These are phyloP conservation scores for Cutaneotrichosporon curvatum DNA, from an alignment of 1,284 basidiomycete genomes.

Conservation along the genomic window DNA sequence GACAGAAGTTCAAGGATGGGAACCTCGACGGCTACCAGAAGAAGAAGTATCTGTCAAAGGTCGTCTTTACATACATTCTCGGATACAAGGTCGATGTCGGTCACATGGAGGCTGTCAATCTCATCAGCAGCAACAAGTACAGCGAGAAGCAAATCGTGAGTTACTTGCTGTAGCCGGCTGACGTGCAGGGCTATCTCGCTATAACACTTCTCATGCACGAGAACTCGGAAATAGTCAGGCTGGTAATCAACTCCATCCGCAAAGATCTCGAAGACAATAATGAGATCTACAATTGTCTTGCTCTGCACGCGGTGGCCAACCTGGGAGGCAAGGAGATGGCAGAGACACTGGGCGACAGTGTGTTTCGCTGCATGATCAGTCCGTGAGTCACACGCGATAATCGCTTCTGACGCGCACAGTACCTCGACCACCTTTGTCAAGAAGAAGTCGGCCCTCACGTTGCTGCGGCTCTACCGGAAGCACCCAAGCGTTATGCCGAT, in stretches of 20 bases:
- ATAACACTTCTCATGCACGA: constrained; percentile 97
- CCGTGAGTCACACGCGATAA: constrained; percentile 57
- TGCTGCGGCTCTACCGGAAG: constrained; percentile 89
- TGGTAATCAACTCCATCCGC: constrained; percentile 95
- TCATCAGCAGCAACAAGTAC: constrained; percentile 92
- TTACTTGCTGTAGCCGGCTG: constrained; percentile 7
- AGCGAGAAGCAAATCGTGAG: constrained; percentile 98
- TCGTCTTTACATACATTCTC: constrained; percentile 97
- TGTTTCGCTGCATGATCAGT: constrained; percentile 90
- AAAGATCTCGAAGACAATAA: constrained; percentile 94
- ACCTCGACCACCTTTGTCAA: constrained; percentile 93
- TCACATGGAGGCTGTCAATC: constrained; percentile 98
- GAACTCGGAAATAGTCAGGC: constrained; percentile 88
- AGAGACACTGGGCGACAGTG: constrained; percentile 84
- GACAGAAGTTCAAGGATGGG: constrained; percentile 98
- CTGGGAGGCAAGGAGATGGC: constrained; percentile 98
- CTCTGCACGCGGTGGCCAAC: constrained; percentile 95
- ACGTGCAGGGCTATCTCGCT: constrained; percentile 81
- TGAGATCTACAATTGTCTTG: constrained; percentile 93
- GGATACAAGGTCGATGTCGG: constrained; percentile 98
- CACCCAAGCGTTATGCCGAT: constrained; percentile 89
- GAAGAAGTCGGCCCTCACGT: constrained; percentile 94
- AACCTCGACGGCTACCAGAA: constrained; percentile 97
- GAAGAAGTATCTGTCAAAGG: constrained; percentile 89
- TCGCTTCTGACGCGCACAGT: constrained; percentile 46